phyloP scores from a whole-genome alignment of 2,329 filamentous ascomycete genomes.

The Aspergillus texensis region DNA sequence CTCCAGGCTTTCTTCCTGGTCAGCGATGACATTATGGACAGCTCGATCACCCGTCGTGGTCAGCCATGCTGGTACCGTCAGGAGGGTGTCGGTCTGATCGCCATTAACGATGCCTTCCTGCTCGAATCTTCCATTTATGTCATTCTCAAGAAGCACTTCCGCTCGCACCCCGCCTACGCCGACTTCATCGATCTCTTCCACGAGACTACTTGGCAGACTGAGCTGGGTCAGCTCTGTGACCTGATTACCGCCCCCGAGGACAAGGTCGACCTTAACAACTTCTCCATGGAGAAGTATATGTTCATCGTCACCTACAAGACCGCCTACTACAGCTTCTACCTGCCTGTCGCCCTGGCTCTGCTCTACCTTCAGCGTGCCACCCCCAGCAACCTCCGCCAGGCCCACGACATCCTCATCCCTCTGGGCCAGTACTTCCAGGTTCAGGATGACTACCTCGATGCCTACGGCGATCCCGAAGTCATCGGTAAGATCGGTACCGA shows the following conservation, averaged over 20 bases:
- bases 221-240: slow-evolving; percentile 92
- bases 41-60: slow-evolving; percentile 89
- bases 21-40: slow-evolving; percentile 98
- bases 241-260: slow-evolving; percentile 95
- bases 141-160: slow-evolving; percentile 92
- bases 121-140: slow-evolving; percentile 89
- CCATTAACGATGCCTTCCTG: slow-evolving; percentile 98
- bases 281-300: slow-evolving; percentile 86
- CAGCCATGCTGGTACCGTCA: slow-evolving; percentile 96
- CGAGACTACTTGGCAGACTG: slow-evolving; percentile 89
- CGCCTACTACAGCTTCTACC: slow-evolving; percentile 98
- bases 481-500: slow-evolving; percentile 99
- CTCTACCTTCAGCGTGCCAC: slow-evolving; percentile 84
- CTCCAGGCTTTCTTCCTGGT: slow-evolving; percentile 99
- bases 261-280: slow-evolving; percentile 88
- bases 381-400: slow-evolving; percentile 83
- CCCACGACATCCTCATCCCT: slow-evolving; percentile 89
- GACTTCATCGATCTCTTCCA: slow-evolving; percentile 96
- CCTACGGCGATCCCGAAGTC: slow-evolving; percentile 87
- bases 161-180: slow-evolving; percentile 80
- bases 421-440: slow-evolving; percentile 99
- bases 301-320: slow-evolving; percentile 99
- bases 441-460: slow-evolving; percentile 98
- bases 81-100: slow-evolving; percentile 86
- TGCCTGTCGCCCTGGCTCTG: slow-evolving; percentile 89